A percentile compares a stretch with the other conserved stretches of the same genome.
These are phyloP conservation scores for Ilex asprella DNA, from an alignment of 257 asterid species.

Conservation along the genomic window DNA sequence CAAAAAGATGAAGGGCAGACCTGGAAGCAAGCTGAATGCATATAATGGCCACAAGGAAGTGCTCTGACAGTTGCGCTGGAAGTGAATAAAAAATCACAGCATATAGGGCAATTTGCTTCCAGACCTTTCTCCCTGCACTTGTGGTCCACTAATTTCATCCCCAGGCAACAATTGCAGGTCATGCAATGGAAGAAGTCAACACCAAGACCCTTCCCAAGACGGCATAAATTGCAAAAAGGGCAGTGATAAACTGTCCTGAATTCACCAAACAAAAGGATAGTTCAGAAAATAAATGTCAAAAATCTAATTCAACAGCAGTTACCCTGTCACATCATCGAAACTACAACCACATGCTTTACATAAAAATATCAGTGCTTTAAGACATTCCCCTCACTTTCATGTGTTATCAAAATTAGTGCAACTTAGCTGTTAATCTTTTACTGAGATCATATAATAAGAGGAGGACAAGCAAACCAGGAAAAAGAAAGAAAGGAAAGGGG, in stretches of 20 bases:
- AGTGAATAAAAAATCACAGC: slow-evolving; percentile 90
- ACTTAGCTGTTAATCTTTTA: no score
- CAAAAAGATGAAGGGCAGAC: slow-evolving; percentile 20
- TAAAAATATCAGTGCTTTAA: no score
- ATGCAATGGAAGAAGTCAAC: slow-evolving; percentile 89
- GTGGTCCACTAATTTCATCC: slow-evolving; percentile 70
- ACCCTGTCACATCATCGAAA: no score
- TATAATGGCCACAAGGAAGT: slow-evolving; percentile 96
- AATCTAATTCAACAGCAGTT: neutral
- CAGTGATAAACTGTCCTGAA: slow-evolving; percentile 91
- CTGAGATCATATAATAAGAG: no score
- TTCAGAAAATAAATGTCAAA: slow-evolving; percentile 1
- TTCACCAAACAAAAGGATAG: slow-evolving; percentile 9
- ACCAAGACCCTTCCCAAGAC: slow-evolving; percentile 92
- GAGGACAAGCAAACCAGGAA: no score
- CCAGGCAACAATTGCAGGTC: slow-evolving; percentile 94
- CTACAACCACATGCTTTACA: no score
- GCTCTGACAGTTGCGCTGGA: slow-evolving; percentile 86
- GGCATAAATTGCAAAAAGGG: slow-evolving; percentile 95
- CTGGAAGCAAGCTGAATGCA: slow-evolving; percentile 99
- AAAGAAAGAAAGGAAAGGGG: no score
- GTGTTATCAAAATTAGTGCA: no score
- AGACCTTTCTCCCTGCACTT: slow-evolving; percentile 95
- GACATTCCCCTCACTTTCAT: no score
- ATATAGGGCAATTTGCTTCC: slow-evolving; percentile 92